Evolutionary conservation across 306 rosid genomes (phyloP), one percentile per base, ranked within the genome.

Genomic region (Ammopiptanthus mongolicus): DNA sequence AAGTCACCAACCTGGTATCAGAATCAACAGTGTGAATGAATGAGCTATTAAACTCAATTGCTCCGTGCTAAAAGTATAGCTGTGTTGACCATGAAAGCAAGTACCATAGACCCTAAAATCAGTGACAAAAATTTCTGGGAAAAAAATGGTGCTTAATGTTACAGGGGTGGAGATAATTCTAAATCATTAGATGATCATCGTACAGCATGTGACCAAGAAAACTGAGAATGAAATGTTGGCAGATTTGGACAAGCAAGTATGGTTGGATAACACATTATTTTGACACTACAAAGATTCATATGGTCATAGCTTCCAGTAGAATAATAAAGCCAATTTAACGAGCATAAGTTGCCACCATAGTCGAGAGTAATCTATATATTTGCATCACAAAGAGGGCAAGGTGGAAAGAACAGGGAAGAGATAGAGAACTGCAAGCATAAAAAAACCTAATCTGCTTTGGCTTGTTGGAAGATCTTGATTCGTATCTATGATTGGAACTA

Each of bases 1-100:
- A 90, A 85, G 71, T 94, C 98, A 73, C 97, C 97, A 71, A 94
- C 97, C 96, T 94, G 77, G 82, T 46, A 48, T 72, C 36, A 46
- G 33, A 82, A 74, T 77, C 37, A 66, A 25, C 47, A 25, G 47
- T 65, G 75, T 72, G 13, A 79, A 78, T 46, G 65, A 53, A 48
- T 1, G 18, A n/a, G 74, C 42, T 65, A 71, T 10, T 76, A 68
- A 76, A 78, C 50, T 39, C 36, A 71, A 51, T 12, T 60, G 73
- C 64, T 71, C 46, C 57, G 51, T 8, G 65, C 64, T 23, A 22
- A 68, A 23, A 15, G 6, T n/a, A n/a, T n/a, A n/a, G n/a, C n/a
- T n/a, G n/a, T 33, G 28, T 57, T 44, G 71, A 46, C 37, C 23
- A 75, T 55, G 78, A 74, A 63, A 55, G 34, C 58, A 68, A 33